Evolutionary conservation across 495 filamentous ascomycete genomes (phyloP), one percentile per base, ranked within the genome.

Genomic region (Aspergillus sparsus): DNA sequence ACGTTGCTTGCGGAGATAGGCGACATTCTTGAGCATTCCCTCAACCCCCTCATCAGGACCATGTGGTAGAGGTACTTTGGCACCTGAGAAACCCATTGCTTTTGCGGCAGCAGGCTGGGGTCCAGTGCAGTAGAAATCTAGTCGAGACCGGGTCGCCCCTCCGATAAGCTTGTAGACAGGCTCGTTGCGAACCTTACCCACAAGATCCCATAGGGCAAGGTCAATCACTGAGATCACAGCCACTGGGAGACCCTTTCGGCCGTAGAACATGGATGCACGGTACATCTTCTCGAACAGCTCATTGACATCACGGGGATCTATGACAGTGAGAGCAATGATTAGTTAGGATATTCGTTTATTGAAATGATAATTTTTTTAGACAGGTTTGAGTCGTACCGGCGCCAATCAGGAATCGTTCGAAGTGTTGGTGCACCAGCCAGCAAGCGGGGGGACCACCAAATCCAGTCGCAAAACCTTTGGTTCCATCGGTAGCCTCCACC

Each of bases 231-330:
- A 94, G 70, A 97, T 97, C 66, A 92, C 89, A 36, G 92, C 92
- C 11, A 93, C 84, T 3, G 92, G 87, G 27, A 97, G 82, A 16
- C 92, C 92, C 73, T 96, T 97, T 58, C 92, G 86, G 49, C 92
- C 92, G 69, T 97, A 96, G 81, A 95, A 97, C 88, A 95, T 93
- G 39, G 90, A 93, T 10, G 83, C 91, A 35, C 91, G 87, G 77
- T 96, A 97, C 92, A 97, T 96, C 73, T 94, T 90, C 73, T 97
- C 92, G 71, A 94, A 96, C 5, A 96, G 78, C 62, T 88, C 82
- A 70, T 93, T 96, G 53, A 89, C 92, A 66, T 96, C 88, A 49
- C 92, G 85, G 1, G 92, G 92, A 71, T 97, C 92, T 80, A 60
- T 47, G 5, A 13, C 11, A 18, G 15, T 8, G 42, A 44, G 18